Base-by-base conservation (phyloP, 768 basidiomycete species). In the Psilocybe azurescens region DNA sequence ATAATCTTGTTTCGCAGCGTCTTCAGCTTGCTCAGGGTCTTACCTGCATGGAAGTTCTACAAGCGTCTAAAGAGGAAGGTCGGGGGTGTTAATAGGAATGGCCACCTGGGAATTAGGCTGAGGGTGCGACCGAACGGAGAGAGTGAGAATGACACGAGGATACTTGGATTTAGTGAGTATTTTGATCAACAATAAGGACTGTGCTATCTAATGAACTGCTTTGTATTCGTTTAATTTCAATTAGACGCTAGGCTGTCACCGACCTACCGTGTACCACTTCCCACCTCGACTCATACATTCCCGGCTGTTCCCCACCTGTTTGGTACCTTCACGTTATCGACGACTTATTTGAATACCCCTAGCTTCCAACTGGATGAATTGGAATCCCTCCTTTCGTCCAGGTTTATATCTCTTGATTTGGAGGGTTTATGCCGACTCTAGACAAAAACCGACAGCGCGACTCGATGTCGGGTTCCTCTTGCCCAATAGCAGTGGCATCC, bases 1-100 rank as follows among this genome's bases (percentile, higher is more conserved):
- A 94, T 94, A 68, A 83, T 90, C 33, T 82, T 93, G 18, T 94
- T 94, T 78, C 83, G 93, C 53, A 91, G 90, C 70, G 70, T 91
- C 5, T 94, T 79, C 79, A 88, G 86, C 56, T 74, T 94, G 47
- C 80, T 94, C 50, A 83, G 91, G 56, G 81, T 92, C 28, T 81
- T 93, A 3, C 93, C 93, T 16, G 79, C 89, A 0, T 94, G 91
- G 91, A 89, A 84, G 72, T 82, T 89, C 54, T 83, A 83, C 73
- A 87, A 84, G 70, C 85, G 86, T 53, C 78, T 89, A 41, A 80
- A 86, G 62, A 77, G 79, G 70, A 72, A 75, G 29, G 72, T 72
- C 47, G 78, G 77, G 58, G 80, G 69, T 20, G 63, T 58, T 1
- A 66, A 59, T 49, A 67, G 70, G 67, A 74, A 65, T 33, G 70